phyloP scores from a whole-genome alignment of 257 asterid species.

The Fraxinus quadrangulata region DNA sequence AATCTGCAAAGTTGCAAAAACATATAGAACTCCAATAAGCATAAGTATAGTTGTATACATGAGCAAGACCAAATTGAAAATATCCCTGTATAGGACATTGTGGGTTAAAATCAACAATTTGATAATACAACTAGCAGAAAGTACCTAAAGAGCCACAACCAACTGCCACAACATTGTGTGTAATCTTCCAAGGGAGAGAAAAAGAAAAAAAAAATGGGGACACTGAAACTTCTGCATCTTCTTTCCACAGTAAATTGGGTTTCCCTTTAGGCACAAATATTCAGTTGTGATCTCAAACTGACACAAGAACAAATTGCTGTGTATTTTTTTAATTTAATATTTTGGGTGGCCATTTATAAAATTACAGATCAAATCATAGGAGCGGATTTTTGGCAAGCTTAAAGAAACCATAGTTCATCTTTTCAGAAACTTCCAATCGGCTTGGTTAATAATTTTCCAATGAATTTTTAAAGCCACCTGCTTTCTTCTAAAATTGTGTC shows the following conservation, averaged over 20 bases:
- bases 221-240: not conserved
- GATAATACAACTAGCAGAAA: not conserved
- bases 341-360: not conserved
- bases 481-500: not conserved
- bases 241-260: not conserved
- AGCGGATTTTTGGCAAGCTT: not conserved
- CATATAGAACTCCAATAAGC: conserved; percentile 19
- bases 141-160: not conserved
- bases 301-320: not conserved
- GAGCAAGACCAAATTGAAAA: not conserved
- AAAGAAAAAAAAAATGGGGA: not conserved
- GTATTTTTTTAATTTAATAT: not conserved
- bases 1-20: conserved; percentile 47
- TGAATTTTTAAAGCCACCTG: not conserved
- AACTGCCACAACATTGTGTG: not conserved
- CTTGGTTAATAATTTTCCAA: not conserved
- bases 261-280: not conserved
- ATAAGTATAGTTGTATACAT: conserved; percentile 13
- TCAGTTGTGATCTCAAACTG: not conserved
- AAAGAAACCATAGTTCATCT: not conserved
- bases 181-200: not conserved
- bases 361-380: not conserved
- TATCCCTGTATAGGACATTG: not conserved
- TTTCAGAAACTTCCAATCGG: not conserved
- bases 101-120: not conserved